Evolutionary conservation across 2,329 filamentous ascomycete species (phyloP).

Genomic region (Penicillium decumbens): DNA sequence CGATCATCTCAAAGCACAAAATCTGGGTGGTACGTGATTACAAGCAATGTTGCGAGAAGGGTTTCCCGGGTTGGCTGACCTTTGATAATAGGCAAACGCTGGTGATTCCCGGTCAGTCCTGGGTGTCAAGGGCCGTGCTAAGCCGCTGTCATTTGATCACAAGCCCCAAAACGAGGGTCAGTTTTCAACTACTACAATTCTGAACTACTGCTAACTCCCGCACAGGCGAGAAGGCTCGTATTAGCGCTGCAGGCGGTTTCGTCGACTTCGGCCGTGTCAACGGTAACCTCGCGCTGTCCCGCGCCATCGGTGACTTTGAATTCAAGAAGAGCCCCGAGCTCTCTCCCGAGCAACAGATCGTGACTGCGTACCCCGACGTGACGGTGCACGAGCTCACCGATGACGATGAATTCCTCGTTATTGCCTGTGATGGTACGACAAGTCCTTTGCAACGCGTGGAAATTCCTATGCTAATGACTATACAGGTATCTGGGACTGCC

Average conservation of each 20-base stretch:
- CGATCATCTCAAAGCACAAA: slow-evolving; percentile 81
- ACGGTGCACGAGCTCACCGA: slow-evolving; percentile 83
- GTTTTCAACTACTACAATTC: slow-evolving; percentile 7
- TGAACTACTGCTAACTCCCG: slow-evolving; percentile 11
- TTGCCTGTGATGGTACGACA: slow-evolving; percentile 81
- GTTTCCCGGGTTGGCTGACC: slow-evolving; percentile 22
- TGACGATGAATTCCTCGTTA: slow-evolving; percentile 91
- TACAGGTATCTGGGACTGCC: slow-evolving; percentile 97
- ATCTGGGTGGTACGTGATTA: slow-evolving; percentile 78
- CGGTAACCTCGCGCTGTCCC: slow-evolving; percentile 91
- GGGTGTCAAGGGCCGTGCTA: slow-evolving; percentile 93
- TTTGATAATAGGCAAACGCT: slow-evolving; percentile 72
- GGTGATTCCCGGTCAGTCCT: slow-evolving; percentile 93
- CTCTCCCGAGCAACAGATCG: slow-evolving; percentile 96
- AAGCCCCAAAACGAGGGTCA: slow-evolving; percentile 96
- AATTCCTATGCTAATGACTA: slow-evolving; percentile 3
- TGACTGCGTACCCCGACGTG: slow-evolving; percentile 94
- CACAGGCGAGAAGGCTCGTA: slow-evolving; percentile 87
- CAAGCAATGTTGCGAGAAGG: neutral
- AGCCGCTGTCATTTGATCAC: slow-evolving; percentile 97
- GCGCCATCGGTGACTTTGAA: slow-evolving; percentile 97
- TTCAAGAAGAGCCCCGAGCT: slow-evolving; percentile 99
- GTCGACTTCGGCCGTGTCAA: slow-evolving; percentile 99
- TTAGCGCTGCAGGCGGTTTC: slow-evolving; percentile 91
- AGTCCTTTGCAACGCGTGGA: neutral